phyloP scores from a whole-genome alignment of 106 monocot species.

The Narthecium ossifragum region DNA sequence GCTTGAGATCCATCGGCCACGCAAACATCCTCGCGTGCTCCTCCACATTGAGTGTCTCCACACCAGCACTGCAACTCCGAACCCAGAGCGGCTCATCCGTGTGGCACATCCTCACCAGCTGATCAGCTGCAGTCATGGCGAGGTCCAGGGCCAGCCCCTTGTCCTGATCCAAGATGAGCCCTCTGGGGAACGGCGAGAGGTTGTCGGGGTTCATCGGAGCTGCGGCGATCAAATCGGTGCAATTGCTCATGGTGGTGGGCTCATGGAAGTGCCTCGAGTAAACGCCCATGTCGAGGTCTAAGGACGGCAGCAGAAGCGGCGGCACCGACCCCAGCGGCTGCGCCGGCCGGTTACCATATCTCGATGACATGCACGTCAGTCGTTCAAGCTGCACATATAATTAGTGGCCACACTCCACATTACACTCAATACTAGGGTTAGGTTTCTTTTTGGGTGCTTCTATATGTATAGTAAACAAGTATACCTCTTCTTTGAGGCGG shows the following conservation, averaged over 20 bases:
- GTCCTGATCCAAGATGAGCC: slow-evolving; percentile 54
- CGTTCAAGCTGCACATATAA: slow-evolving; percentile 60
- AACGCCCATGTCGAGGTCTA: slow-evolving; percentile 88
- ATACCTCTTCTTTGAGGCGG: slow-evolving; percentile 92
- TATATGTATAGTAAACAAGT: background rate
- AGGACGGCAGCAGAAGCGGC: slow-evolving; percentile 46
- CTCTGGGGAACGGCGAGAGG: slow-evolving; percentile 10
- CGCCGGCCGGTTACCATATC: slow-evolving; percentile 35
- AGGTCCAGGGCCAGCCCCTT: slow-evolving; percentile 59
- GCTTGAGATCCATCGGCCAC: slow-evolving; percentile 63
- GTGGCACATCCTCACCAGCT: slow-evolving; percentile 50
- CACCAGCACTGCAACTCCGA: slow-evolving; percentile 3
- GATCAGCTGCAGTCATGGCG: slow-evolving; percentile 60
- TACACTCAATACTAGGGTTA: background rate
- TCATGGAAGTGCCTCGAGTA: slow-evolving; percentile 72
- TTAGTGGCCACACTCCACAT: background rate
- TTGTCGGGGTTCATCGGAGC: slow-evolving; percentile 8
- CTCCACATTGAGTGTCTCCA: slow-evolving; percentile 43
- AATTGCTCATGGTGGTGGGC: slow-evolving; percentile 7
- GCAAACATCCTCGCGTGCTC: slow-evolving; percentile 54
- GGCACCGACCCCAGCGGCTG: slow-evolving; percentile 29
- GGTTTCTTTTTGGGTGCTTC: background rate
- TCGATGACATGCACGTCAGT: slow-evolving; percentile 51
- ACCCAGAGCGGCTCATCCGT: slow-evolving; percentile 61
- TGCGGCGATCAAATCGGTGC: slow-evolving; percentile 26